Evolutionary conservation across 345 rosid genomes (phyloP), one percentile per base, ranked within the genome.

Genomic region (Isatis tinctoria): DNA sequence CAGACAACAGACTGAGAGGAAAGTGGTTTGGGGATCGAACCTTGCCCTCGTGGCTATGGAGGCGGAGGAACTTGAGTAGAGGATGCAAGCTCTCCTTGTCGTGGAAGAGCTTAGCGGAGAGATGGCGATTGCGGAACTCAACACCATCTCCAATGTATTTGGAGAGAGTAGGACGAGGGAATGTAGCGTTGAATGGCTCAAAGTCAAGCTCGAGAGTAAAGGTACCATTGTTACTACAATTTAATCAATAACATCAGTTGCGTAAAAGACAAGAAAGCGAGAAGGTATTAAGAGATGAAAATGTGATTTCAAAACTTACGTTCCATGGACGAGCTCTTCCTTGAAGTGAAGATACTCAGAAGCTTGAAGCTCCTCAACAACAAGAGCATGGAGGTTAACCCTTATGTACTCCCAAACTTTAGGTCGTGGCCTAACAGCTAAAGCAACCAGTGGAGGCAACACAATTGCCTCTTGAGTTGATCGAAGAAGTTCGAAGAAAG

Each of bases 51-150:
- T 87, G 88, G 86, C 88, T 82, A 76, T 90, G 98, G 44, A 86
- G 84, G 22, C 78, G 84, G 65, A 92, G 91, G 75, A 92, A 92
- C 72, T 90, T 96, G 28, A 92, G 91, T 12, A 92, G 75, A 0
- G 94, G 91, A 74, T 77, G 91, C 83, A 90, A 69, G 68, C 92
- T 92, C 75, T 92, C 95, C 82, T 88, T 87, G 79, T 90, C 97
- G 62, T 92, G 93, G 82, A 90, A 92, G 66, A 92, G 82, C 76
- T 92, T 92, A 2, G 98, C 97, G 2, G 98, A 92, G 62, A 93
- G 94, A 68, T 93, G 97, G 24, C 98, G 94, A n/a, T 93, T 93
- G 37, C 89, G 98, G 80, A 91, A 93, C 78, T 93, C 97, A 20
- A 93, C 97, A 8, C 98, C 98, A 44, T 93, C 74, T 9, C 98